Evolutionary conservation across 805 yeast species (phyloP), one percentile per base, ranked within the genome.

Genomic region (Metschnikowia vanudenii): DNA sequence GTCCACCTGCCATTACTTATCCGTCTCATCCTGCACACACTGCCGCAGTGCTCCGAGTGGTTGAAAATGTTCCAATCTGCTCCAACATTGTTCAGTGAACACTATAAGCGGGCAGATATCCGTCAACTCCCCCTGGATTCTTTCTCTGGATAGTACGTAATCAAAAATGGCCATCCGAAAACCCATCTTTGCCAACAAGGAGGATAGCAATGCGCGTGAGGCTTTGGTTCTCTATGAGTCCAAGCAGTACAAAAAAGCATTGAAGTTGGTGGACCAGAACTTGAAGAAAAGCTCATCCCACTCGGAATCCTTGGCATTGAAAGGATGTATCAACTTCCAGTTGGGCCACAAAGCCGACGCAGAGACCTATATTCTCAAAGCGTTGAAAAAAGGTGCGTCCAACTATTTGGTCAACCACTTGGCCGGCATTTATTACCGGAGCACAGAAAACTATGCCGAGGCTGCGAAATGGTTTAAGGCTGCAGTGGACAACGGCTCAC

Each of bases 211-310:
- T 52, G 90, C 92, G 71, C 77, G 84, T 48, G 87, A 85, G 55
- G 96, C 97, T 1, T 74, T 94, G 58, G 81, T 81, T 56, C 75
- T 87, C 26, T 94, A 89, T 59, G 98, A 94, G 61, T 63, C 76
- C 39, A 89, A 88, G 63, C 90, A 89, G 64, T 91, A 91, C 73
- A 88, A 88, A 62, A 90, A 92, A 59, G 81, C 96, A 1, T 67
- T 91, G 57, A 87, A 87, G 62, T 61, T 82, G 24, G 78, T 88
- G 36, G 97, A 94, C 42, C 70, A 78, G 30, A 78, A 87, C 55
- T 66, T 92, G 58, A 88, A 88, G 71, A 88, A 87, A 59, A 81
- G 82, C 59, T 75, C 88, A 13, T 74, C 71, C 41, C 90, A 88
- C 64, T 84, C 90, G 22, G 96, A 88, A 59, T 81, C 95, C 2